phyloP scores from a whole-genome alignment of 164 flowering plant genomes.

The Magnolia sinica region DNA sequence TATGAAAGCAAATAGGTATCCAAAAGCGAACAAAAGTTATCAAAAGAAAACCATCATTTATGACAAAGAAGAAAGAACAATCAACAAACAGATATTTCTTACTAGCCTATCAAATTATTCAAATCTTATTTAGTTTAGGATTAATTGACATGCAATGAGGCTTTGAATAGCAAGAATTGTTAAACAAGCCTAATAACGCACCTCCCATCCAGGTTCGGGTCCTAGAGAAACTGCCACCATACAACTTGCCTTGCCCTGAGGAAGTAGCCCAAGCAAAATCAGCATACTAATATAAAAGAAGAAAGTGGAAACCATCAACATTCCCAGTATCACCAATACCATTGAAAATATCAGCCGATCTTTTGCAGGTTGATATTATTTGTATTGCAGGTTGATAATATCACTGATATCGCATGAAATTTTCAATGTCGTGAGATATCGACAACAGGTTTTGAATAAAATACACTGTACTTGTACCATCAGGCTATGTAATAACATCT shows the following conservation, averaged over 20 bases:
- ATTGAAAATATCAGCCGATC: too few species aligned
- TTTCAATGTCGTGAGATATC: too few species aligned
- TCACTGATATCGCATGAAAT: too few species aligned
- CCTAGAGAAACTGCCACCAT: slow-evolving; percentile 87
- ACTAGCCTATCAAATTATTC: too few species aligned
- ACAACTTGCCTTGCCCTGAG: slow-evolving; percentile 80
- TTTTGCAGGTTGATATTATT: too few species aligned
- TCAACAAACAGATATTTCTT: neutral
- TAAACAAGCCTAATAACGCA: slow-evolving; percentile 22
- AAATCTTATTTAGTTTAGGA: too few species aligned
- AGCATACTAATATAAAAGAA: neutral
- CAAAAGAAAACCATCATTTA: neutral
- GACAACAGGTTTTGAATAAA: too few species aligned
- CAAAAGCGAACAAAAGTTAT: neutral
- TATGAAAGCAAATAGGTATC: neutral
- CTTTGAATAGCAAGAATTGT: neutral
- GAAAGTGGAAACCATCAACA: neutral
- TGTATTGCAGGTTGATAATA: too few species aligned
- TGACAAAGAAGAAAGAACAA: neutral
- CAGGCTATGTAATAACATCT: too few species aligned
- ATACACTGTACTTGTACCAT: too few species aligned
- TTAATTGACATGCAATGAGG: neutral
- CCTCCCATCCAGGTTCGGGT: slow-evolving; percentile 88
- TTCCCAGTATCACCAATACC: neutral
- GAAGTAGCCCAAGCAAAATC: neutral